These are phyloP conservation scores for Flaveria robusta DNA, from an alignment of 129 eudicot species.

Conservation along the genomic window DNA sequence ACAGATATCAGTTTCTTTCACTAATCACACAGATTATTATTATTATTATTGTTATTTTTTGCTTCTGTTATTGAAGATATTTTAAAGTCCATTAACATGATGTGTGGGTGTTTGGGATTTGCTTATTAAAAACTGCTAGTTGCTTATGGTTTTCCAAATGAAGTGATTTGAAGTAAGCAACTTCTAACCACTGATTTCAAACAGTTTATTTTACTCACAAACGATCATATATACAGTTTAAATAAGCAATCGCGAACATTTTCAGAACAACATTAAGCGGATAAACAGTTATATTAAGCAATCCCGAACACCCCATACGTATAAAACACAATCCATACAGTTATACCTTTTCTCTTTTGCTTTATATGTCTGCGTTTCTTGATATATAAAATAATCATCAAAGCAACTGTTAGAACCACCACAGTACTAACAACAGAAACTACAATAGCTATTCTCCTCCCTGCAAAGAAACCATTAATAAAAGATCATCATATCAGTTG, in stretches of 20 bases:
- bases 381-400: constrained; percentile 46
- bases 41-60: too few species aligned
- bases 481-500: background rate
- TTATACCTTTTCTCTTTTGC: constrained; percentile 70
- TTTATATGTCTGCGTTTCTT: constrained; percentile 52
- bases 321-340: background rate
- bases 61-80: background rate
- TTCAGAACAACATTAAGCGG: background rate
- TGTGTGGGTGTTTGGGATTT: background rate
- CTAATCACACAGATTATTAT: background rate
- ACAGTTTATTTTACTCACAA: background rate
- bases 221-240: background rate
- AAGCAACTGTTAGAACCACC: constrained; percentile 50
- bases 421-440: constrained; percentile 60
- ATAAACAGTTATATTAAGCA: background rate
- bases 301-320: background rate
- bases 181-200: background rate
- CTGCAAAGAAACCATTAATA: constrained; percentile 42
- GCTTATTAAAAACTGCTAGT: background rate
- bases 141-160: background rate
- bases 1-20: constrained; percentile 1
- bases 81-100: background rate
- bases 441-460: constrained; percentile 44
- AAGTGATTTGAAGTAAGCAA: background rate
- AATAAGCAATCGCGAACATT: background rate